These are phyloP conservation scores for Aspergillus eucalypticola DNA, from an alignment of 2,329 filamentous ascomycete species.

Conservation along the genomic window DNA sequence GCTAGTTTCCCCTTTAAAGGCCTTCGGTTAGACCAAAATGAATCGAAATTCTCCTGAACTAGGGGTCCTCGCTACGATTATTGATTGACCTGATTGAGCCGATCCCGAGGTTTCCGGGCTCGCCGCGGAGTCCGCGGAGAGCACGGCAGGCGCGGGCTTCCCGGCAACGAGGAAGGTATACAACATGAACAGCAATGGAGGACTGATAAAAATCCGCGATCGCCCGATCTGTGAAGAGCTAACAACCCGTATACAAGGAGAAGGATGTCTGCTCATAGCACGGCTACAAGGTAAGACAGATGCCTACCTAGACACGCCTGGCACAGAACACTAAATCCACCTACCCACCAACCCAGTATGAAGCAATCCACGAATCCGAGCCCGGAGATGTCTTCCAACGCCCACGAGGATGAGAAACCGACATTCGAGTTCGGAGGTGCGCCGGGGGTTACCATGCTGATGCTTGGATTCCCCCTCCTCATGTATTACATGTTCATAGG, in stretches of 20 bases:
- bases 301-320: not conserved
- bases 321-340: not conserved
- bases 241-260: not conserved
- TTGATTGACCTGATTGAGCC: too few species aligned
- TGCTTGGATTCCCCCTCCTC: conserved; percentile 82
- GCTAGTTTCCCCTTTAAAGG: too few species aligned
- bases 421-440: conserved; percentile 80
- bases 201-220: not conserved
- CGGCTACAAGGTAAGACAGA: not conserved
- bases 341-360: not conserved
- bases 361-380: not conserved
- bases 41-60: too few species aligned
- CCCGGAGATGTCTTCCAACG: not conserved
- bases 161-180: not conserved
- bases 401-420: not conserved
- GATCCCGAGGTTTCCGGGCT: conserved; percentile 5
- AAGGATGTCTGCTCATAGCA: conserved; percentile 2
- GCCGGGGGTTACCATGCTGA: conserved; percentile 72
- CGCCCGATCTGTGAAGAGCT: not conserved
- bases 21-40: too few species aligned
- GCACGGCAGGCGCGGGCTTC: conserved; percentile 11
- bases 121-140: conserved; percentile 20
- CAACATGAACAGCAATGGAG: not conserved
- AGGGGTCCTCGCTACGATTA: too few species aligned
- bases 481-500: conserved; percentile 99